Conservation (phyloP, 495 filamentous ascomycete species). For the Daldinia caldariorum region DNA sequence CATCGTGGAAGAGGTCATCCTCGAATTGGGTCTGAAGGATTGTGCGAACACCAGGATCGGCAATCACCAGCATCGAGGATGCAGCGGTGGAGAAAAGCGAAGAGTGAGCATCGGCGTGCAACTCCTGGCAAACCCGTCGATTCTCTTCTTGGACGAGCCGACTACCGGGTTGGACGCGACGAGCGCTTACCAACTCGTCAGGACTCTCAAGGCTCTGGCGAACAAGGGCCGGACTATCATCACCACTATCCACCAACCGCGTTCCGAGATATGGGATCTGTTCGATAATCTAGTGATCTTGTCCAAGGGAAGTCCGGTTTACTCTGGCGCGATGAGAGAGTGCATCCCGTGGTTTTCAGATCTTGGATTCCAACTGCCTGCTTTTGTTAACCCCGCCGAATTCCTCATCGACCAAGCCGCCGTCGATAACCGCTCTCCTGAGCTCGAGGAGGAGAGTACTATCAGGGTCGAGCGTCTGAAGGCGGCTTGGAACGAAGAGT, state of each 20-base stretch:
- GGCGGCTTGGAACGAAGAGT: constrained; percentile 60
- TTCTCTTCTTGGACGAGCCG: constrained; percentile 79
- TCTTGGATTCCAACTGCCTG: constrained; percentile 65
- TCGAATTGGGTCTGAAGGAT: constrained; percentile 77
- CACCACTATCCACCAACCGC: constrained; percentile 76
- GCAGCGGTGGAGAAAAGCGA: constrained; percentile 80
- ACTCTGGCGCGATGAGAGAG: constrained; percentile 63
- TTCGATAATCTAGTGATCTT: constrained; percentile 75
- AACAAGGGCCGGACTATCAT: constrained; percentile 74
- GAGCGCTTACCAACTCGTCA: constrained; percentile 76
- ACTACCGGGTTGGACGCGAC: constrained; percentile 80
- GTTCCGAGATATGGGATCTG: constrained; percentile 79
- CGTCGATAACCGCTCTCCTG: constrained; percentile 70
- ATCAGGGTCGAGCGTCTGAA: constrained; percentile 65
- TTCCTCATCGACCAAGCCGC: constrained; percentile 76
- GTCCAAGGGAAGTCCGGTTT: constrained; percentile 70
- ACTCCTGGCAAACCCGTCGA: constrained; percentile 76
- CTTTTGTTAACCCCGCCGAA: constrained; percentile 79
- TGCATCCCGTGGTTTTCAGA: constrained; percentile 68
- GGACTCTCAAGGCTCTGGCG: constrained; percentile 72
- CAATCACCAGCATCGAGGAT: constrained; percentile 72
- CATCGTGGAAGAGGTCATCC: constrained; percentile 76
- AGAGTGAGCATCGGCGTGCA: constrained; percentile 79
- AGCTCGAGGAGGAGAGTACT: constrained; percentile 66
- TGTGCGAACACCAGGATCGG: constrained; percentile 78